phyloP scores from a whole-genome alignment of 2,329 filamentous ascomycete species.

The Aspergillus sp. region DNA sequence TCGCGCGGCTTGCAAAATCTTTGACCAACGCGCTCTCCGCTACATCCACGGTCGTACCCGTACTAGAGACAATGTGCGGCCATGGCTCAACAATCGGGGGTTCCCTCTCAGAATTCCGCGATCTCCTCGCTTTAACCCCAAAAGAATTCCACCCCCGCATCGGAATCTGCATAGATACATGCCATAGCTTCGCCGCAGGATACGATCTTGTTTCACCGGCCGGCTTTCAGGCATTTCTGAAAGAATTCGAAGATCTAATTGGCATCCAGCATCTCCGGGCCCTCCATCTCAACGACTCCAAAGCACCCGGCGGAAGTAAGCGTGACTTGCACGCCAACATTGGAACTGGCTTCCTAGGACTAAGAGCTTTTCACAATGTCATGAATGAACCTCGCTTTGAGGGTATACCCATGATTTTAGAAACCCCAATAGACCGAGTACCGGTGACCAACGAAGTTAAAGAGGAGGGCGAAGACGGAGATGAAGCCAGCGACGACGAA shows the following conservation, averaged over 20 bases:
- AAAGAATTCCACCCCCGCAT: slow-evolving; percentile 76
- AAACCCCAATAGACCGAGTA: slow-evolving; percentile 85
- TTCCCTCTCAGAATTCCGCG: slow-evolving; percentile 79
- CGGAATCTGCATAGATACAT: slow-evolving; percentile 95
- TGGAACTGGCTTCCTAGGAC: slow-evolving; percentile 86
- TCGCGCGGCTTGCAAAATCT: slow-evolving; percentile 74
- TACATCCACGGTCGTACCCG: slow-evolving; percentile 73
- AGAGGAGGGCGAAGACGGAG: slow-evolving; percentile 11
- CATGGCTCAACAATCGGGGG: slow-evolving; percentile 83
- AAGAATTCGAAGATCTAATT: slow-evolving; percentile 73
- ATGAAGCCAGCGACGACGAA: slow-evolving; percentile 20
- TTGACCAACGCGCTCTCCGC: slow-evolving; percentile 79
- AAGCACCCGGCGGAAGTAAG: slow-evolving; percentile 77
- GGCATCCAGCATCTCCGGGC: slow-evolving; percentile 79
- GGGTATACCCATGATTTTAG: slow-evolving; percentile 84
- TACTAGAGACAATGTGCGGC: slow-evolving; percentile 95
- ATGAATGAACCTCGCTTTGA: slow-evolving; percentile 79
- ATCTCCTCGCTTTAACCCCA: slow-evolving; percentile 73
- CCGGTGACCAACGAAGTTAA: slow-evolving; percentile 1
- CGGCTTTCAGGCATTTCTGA: slow-evolving; percentile 71
- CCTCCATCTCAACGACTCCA: slow-evolving; percentile 92
- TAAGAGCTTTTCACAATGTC: slow-evolving; percentile 85
- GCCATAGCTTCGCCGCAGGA: slow-evolving; percentile 91
- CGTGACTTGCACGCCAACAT: slow-evolving; percentile 95
- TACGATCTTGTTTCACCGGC: slow-evolving; percentile 80